Conservation (phyloP, 2,329 filamentous ascomycete species). For the Colletotrichum sp. region DNA sequence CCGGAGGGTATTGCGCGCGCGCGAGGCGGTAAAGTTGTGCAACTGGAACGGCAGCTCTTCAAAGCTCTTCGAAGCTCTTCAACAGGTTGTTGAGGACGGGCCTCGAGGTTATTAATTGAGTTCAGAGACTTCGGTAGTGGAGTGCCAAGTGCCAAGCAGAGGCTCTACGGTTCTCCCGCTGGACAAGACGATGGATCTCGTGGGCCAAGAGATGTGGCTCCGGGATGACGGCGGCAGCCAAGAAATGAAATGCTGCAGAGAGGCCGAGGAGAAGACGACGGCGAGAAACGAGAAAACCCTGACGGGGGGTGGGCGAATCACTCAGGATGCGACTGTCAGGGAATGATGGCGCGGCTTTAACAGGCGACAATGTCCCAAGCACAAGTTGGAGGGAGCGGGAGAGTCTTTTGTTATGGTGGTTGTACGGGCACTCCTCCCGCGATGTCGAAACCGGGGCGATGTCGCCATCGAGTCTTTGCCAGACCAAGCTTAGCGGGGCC, state of each 20-base stretch:
- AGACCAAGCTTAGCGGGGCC: slow-evolving; percentile 21
- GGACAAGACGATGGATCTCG: slow-evolving; percentile 17
- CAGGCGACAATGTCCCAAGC: not conserved
- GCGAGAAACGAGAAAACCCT: not conserved
- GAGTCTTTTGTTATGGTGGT: slow-evolving; percentile 1
- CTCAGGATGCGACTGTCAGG: not conserved
- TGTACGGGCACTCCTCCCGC: slow-evolving; percentile 12
- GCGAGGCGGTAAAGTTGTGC: not conserved
- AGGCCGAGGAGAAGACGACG: slow-evolving; percentile 13
- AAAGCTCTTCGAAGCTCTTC: slow-evolving; percentile 1
- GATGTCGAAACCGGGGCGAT: slow-evolving; percentile 26
- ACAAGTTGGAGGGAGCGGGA: not conserved
- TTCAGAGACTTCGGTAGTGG: slow-evolving; percentile 15
- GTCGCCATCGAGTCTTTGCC: slow-evolving; percentile 29
- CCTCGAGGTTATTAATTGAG: slow-evolving; percentile 13
- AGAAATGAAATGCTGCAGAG: slow-evolving; percentile 11
- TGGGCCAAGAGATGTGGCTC: slow-evolving; percentile 22
- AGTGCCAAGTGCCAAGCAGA: slow-evolving; percentile 12
- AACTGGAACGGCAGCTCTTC: slow-evolving; percentile 7
- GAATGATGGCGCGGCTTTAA: not conserved
- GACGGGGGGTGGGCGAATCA: slow-evolving; percentile 6
- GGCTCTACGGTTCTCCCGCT: slow-evolving; percentile 11
- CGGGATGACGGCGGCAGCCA: slow-evolving; percentile 18
- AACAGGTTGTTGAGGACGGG: not conserved
- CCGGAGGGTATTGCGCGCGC: not conserved